Evolutionary conservation across 495 filamentous ascomycete genomes (phyloP), one percentile per base, ranked within the genome.

Genomic region (Podospora sp.): DNA sequence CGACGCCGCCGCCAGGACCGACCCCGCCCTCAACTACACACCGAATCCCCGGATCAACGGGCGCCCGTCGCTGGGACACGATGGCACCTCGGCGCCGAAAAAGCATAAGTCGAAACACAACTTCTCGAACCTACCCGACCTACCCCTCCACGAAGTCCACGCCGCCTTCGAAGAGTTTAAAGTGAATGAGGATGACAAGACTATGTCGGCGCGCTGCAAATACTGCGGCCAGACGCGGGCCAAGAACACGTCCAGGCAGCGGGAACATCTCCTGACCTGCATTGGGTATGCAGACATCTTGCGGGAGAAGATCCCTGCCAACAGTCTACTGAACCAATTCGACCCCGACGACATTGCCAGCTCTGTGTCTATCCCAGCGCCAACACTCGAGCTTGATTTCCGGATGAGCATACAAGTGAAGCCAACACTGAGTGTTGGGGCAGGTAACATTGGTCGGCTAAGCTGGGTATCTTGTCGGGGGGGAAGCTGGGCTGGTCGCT

Each of bases 191-290:
- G 71, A 69, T 22, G 75, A 75, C 62, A 76, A 76, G 65, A 72
- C 69, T 52, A 11, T 74, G 49, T 69, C 68, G 16, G 75, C 66
- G 9, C 35, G 68, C 0, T 76, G 75, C 62, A 65, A 40, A 1
- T 71, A 72, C 60, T 76, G 75, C 69, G 59, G 60, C 56, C 69
- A 76, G 51, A 63, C 70, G 20, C 71, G 75, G 0, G 75, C 75
- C 0, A 76, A 76, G 63, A 76, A 76, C 57, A 76, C 73, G 11
- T 76, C 75, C 6, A 60, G 75, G 27, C 75, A 76, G 66, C 65
- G 75, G 11, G 75, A 76, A 49, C 75, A 76, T 40, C 60, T 76
- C 20, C 51, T 73, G 65, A 22, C 29, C 2, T 76, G 75, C 57
- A 40, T 68, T 21, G 73, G 66, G 2, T 76, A 73, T 51, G 73